Evolutionary conservation across 495 filamentous ascomycete species (phyloP), one percentile per base, ranked within the genome.

Genomic region (Patellaria atrata): DNA sequence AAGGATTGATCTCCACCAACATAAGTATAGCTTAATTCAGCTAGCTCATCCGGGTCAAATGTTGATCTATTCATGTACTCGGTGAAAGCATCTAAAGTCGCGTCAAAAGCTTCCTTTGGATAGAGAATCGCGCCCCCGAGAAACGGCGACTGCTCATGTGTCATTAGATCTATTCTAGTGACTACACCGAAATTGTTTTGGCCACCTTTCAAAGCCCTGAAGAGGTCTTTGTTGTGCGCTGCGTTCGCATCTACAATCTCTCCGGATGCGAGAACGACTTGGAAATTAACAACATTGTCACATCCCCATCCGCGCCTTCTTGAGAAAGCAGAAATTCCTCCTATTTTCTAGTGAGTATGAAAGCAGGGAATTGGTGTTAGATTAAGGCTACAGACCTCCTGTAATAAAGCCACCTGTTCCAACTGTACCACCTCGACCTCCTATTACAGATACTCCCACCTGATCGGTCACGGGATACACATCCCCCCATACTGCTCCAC

Each of bases 91-190:
- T 38, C 25, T 23, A 47, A 30, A 19, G 38, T 19, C 8, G 23
- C 35, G 4, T 46, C 35, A 39, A 43, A 41, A 37, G 35, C 25
- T 18, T 39, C 44, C 7, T 37, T 37, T 30, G 36, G 37, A 40
- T 54, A 16, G n/a, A 41, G 21, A 37, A 57, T n/a, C 28, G 45
- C 22, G 16, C 45, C 52, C 22, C 56, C 54, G 47, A 47, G 47
- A 30, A 53, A 43, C 3, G 20, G 10, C 0, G 11, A 21, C 27
- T 50, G 43, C 14, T 20, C 16, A 27, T 40, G 42, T 6, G 41
- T 19, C 12, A 35, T 31, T 3, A 41, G 27, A 24, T 41, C 36
- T 19, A 53, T 41, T 3, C 32, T 21, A 12, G 50, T 53, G 5
- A 53, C 40, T 22, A 51, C 28, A 15, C 44, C 48, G 36, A 51